Evolutionary conservation across 2,329 filamentous ascomycete genomes (phyloP).

Genomic region (Fusarium sp.): DNA sequence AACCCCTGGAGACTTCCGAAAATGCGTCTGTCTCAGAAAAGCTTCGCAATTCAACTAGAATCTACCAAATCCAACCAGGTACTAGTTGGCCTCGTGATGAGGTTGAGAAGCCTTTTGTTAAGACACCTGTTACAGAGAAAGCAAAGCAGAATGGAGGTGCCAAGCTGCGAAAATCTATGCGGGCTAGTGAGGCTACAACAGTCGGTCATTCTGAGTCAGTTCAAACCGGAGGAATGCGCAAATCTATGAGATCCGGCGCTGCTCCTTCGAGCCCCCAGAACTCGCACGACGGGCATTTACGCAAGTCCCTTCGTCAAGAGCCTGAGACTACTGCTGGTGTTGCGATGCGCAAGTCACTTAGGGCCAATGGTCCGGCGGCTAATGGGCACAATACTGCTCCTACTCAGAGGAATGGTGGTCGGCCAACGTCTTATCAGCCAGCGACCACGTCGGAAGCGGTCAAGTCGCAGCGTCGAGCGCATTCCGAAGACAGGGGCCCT

Average conservation of each 20-base stretch:
- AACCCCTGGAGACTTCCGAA: constrained; percentile 4
- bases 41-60: constrained; percentile 35
- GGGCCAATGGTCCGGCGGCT: constrained; percentile 24
- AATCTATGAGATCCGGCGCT: constrained; percentile 46
- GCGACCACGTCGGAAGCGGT: constrained; percentile 17
- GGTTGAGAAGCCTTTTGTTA: constrained; percentile 10
- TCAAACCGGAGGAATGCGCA: constrained; percentile 46
- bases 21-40: constrained; percentile 19
- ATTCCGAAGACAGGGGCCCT: constrained; percentile 39
- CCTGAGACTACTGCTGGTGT: constrained; percentile 17
- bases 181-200: constrained; percentile 45
- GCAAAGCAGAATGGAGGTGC: background rate
- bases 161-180: constrained; percentile 61
- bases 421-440: constrained; percentile 48
- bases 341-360: constrained; percentile 41
- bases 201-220: constrained; percentile 10
- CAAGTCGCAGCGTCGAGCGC: constrained; percentile 38
- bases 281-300: constrained; percentile 28
- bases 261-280: constrained; percentile 7
- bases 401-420: constrained; percentile 18
- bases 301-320: constrained; percentile 37
- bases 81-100: constrained; percentile 44
- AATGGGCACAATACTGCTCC: constrained; percentile 6
- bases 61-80: constrained; percentile 55
- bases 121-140: background rate